These are phyloP conservation scores for Phtheirospermum japonicum DNA, from an alignment of 257 asterid species.

Conservation along the genomic window DNA sequence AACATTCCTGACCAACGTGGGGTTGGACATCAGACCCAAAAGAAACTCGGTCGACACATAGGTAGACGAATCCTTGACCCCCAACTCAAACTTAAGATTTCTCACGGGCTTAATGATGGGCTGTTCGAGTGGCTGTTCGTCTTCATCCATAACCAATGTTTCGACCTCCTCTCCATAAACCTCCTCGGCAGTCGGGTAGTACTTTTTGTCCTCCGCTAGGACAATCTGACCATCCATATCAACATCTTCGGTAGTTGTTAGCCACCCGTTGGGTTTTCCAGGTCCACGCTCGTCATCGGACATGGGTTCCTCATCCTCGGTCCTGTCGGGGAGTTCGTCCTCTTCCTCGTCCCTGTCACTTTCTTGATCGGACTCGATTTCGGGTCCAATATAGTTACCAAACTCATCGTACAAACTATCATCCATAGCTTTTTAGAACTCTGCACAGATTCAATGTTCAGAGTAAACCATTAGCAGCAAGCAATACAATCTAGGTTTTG, in stretches of 20 bases:
- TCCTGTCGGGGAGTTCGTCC: constrained; percentile 69
- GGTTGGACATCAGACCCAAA: constrained; percentile 93
- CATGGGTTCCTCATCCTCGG: constrained; percentile 57
- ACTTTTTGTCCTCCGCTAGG: constrained; percentile 91
- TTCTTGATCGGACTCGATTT: constrained; percentile 87
- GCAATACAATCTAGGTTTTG: not conserved
- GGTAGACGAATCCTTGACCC: constrained; percentile 87
- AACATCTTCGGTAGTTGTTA: constrained; percentile 60
- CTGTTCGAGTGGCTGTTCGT: constrained; percentile 81
- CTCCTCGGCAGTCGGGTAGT: constrained; percentile 97
- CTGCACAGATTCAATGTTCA: constrained; percentile 22
- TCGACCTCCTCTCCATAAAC: constrained; percentile 98
- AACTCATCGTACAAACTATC: constrained; percentile 93
- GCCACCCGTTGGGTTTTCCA: constrained; percentile 84
- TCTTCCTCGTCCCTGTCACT: constrained; percentile 86
- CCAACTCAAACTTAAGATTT: constrained; percentile 90
- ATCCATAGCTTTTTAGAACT: constrained; percentile 57
- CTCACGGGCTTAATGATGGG: constrained; percentile 87
- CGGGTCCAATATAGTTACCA: constrained; percentile 96
- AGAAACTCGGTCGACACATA: constrained; percentile 89
- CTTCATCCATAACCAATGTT: constrained; percentile 96
- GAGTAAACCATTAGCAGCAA: constrained; percentile 16
- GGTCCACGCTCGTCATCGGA: constrained; percentile 74
- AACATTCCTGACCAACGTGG: constrained; percentile 74
- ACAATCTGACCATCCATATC: constrained; percentile 95